Base-by-base conservation (phyloP, 2,329 filamentous ascomycete genomes). In the Alternaria novae-zelandiae region DNA sequence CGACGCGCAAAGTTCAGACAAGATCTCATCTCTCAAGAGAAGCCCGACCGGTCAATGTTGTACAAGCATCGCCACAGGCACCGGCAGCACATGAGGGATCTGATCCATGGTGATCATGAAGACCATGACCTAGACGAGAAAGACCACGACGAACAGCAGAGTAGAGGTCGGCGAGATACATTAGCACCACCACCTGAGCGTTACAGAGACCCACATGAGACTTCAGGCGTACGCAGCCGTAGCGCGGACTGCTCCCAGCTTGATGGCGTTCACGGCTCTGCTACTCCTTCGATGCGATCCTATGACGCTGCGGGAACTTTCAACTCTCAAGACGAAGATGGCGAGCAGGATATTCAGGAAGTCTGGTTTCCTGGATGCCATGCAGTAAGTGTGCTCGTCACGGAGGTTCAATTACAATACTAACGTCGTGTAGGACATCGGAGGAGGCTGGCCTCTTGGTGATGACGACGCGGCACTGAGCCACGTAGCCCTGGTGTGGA, bases 361-460 rank as follows among this genome's bases (percentile, higher is more conserved):
- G 86, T 95, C 1, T 92, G 90, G 90, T 96, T 96, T 71, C 85
- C 91, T 0, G 92, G 92, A 9, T 89, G 90, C 11, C 92, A 96
- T 66, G 92, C 88, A 2, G 79, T 81, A 66, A 69, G 76, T 72
- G 2, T 15, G 13, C 12, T 4, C 25, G 13, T 20, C 17, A 26
- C 17, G 21, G 4, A 41, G 13, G 12, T 6, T 9, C 25, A 20
- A 4, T 25, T 10, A 17, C 41, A 21, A 44, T 17, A 54, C 65
- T 74, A 53, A 74, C 26, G 28, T 21, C 1, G 8, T 1, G 3
- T 30, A 79, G 77, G 92, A 95, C 66, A 88, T 94, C 28, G 92
- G 92, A 1, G 92, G 92, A 10, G 92, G 92, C 0, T 94, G 91
- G 91, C 81, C 86, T 5, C 80, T 87, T 0, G 77, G 82, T 1